phyloP scores from a whole-genome alignment of 768 basidiomycete species.

The Auriscalpium orientale region DNA sequence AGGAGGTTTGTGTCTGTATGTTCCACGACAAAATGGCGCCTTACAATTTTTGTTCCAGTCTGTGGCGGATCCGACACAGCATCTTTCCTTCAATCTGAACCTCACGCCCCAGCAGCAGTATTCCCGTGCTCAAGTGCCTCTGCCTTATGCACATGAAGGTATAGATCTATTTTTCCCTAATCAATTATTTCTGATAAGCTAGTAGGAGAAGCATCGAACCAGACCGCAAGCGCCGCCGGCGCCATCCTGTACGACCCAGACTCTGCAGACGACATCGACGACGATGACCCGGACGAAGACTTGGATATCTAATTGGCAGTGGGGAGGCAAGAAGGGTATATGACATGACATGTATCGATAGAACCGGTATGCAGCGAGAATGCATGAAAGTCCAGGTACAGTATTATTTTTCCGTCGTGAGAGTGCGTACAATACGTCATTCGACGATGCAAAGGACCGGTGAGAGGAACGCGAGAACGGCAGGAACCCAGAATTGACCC shows the following conservation, averaged over 20 bases:
- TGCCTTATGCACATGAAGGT: conserved; percentile 91
- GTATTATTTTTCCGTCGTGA: no score
- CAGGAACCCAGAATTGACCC: no score
- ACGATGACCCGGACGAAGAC: conserved; percentile 95
- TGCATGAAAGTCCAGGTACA: no score
- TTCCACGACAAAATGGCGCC: background rate
- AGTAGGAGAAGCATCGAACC: conserved; percentile 28
- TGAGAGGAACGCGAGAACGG: no score
- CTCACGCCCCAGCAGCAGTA: conserved; percentile 78
- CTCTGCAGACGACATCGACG: conserved; percentile 90
- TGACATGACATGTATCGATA: no score
- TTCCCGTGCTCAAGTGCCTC: conserved; percentile 71
- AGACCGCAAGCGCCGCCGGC: conserved; percentile 21
- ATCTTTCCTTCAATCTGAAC: conserved; percentile 81
- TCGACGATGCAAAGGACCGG: no score
- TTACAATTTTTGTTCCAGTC: conserved; percentile 18
- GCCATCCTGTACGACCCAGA: conserved; percentile 87
- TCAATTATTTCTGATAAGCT: background rate
- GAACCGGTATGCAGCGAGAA: no score
- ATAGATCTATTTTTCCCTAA: conserved; percentile 1
- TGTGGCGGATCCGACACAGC: conserved; percentile 53
- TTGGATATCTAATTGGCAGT: conserved; percentile 68
- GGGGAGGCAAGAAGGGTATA: background rate
- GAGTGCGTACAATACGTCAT: no score
- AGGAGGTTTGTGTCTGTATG: conserved; percentile 9